A percentile compares a stretch with the other conserved stretches of the same genome.
These are phyloP conservation scores for Candida pseudoviswanathii DNA, from an alignment of 1,139 yeast genomes.

Conservation along the genomic window DNA sequence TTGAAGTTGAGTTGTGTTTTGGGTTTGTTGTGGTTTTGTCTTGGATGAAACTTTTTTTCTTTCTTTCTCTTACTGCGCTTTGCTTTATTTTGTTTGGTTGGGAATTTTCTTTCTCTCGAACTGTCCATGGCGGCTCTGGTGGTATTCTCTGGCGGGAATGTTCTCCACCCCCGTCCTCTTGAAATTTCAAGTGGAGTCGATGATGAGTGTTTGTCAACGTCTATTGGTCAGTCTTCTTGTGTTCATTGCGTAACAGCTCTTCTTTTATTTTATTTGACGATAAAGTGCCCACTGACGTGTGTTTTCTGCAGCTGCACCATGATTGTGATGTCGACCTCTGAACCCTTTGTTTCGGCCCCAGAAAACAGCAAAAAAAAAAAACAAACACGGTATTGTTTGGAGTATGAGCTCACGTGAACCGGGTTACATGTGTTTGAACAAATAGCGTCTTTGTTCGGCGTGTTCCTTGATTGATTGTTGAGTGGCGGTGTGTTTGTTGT, in stretches of 20 bases:
- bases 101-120: no score
- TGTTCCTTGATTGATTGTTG: no score
- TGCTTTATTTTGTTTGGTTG: not conserved
- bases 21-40: not conserved
- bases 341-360: not conserved
- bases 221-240: not conserved
- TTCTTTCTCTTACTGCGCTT: not conserved
- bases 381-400: not conserved
- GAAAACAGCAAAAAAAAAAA: not conserved
- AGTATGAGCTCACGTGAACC: not conserved
- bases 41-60: constrained; percentile 1
- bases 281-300: not conserved
- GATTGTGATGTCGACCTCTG: not conserved
- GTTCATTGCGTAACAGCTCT: not conserved
- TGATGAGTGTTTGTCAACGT: no score
- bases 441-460: no score
- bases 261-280: not conserved
- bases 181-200: no score
- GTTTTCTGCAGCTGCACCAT: not conserved
- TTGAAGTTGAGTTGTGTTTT: not conserved
- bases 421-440: no score
- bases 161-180: no score
- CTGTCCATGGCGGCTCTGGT: no score
- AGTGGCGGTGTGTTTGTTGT: no score
- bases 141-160: no score